Conservation (phyloP, 495 filamentous ascomycete species). For the Talaromyces trachyspermus region DNA sequence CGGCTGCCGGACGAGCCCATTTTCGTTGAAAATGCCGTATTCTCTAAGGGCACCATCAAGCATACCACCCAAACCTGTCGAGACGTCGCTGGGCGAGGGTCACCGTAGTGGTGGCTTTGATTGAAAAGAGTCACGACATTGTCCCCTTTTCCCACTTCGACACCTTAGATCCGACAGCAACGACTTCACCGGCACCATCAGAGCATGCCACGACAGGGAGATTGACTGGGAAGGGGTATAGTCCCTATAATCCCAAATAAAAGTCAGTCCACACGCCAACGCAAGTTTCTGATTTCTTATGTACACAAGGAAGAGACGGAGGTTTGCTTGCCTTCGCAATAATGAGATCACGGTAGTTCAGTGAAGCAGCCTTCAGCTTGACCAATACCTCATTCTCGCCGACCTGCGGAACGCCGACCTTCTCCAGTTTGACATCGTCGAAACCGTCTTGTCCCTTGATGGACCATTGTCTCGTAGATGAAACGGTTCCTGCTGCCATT, state of each 20-base stretch:
- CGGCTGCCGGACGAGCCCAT: slow-evolving; percentile 60
- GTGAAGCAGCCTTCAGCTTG: slow-evolving; percentile 63
- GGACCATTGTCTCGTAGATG: slow-evolving; percentile 62
- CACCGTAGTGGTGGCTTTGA: slow-evolving; percentile 65
- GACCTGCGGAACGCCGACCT: slow-evolving; percentile 49
- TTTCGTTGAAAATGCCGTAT: slow-evolving; percentile 64
- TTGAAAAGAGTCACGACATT: slow-evolving; percentile 73
- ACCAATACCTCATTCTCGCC: slow-evolving; percentile 71
- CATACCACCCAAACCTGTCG: slow-evolving; percentile 61
- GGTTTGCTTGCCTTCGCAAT: slow-evolving; percentile 61
- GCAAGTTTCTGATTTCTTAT: no score
- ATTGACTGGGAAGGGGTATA: slow-evolving; percentile 56
- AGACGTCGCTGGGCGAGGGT: slow-evolving; percentile 25
- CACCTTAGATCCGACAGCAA: slow-evolving; percentile 26
- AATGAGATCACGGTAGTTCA: slow-evolving; percentile 79
- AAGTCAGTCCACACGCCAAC: no score
- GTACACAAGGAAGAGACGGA: no score
- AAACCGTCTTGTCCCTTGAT: slow-evolving; percentile 50
- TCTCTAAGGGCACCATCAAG: slow-evolving; percentile 65
- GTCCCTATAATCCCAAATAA: no score
- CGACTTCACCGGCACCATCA: slow-evolving; percentile 37
- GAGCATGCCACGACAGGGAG: slow-evolving; percentile 60
- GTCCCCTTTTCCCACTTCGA: slow-evolving; percentile 30
- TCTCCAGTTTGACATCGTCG: slow-evolving; percentile 50
- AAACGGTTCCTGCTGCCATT: no score